A percentile compares a stretch with the other conserved stretches of the same genome.
Conservation (phyloP, 1,284 basidiomycete species). For the Apiotrichum brassicae region DNA sequence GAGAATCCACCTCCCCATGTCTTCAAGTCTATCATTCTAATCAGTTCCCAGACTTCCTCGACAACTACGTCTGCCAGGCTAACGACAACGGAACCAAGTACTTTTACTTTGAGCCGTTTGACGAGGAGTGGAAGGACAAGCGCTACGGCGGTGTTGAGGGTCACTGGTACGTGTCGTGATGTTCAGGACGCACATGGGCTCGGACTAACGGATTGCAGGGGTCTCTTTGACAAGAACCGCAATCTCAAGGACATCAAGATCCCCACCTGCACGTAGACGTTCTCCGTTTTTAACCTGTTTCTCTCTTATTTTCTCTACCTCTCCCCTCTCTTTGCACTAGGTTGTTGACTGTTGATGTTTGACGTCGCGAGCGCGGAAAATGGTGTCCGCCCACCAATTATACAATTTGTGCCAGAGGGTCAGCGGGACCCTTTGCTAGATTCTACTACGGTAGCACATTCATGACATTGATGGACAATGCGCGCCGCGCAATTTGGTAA, state of each 20-base stretch:
- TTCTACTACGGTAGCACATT: not conserved
- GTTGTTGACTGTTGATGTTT: no score
- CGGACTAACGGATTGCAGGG: not conserved
- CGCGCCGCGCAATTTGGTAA: no score
- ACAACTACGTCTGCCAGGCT: slow-evolving; percentile 80
- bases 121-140: slow-evolving; percentile 71
- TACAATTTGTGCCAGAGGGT: no score
- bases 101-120: slow-evolving; percentile 64
- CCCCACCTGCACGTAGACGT: slow-evolving; percentile 43
- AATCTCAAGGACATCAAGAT: slow-evolving; percentile 49
- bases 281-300: not conserved
- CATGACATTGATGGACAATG: slow-evolving; percentile 1
- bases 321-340: not conserved
- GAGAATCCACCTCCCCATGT: not conserved
- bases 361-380: no score
- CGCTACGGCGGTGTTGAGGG: slow-evolving; percentile 73
- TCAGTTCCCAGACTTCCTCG: slow-evolving; percentile 53
- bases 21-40: slow-evolving; percentile 39
- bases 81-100: slow-evolving; percentile 74
- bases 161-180: slow-evolving; percentile 50
- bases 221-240: slow-evolving; percentile 54
- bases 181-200: not conserved
- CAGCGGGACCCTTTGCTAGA: no score
- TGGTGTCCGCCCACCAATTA: no score
- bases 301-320: not conserved